Evolutionary conservation across 371 early-diverging fungal species (phyloP).

Genomic region (Apophysomyces variabilis): DNA sequence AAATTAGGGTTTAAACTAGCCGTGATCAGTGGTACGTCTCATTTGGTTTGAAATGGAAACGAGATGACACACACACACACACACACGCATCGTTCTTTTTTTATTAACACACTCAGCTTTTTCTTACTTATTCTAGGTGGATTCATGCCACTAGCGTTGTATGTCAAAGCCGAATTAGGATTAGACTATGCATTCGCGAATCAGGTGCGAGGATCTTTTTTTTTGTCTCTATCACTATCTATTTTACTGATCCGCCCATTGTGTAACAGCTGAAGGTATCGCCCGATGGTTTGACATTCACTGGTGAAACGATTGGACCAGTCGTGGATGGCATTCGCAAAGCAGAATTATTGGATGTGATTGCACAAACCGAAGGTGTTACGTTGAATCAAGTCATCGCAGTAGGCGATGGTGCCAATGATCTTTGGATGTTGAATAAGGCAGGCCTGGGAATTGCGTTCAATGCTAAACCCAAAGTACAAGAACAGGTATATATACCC

Average conservation of each 20-base stretch:
- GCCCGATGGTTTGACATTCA: conserved; percentile 78
- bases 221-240: conserved; percentile 14
- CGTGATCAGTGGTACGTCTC: conserved; percentile 80
- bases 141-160: conserved; percentile 89
- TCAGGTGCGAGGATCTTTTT: conserved; percentile 52
- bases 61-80: too few relatives aligned
- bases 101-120: background rate
- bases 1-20: conserved; percentile 92
- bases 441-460: conserved; percentile 99
- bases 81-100: background rate
- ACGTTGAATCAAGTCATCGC: conserved; percentile 91
- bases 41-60: background rate
- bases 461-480: conserved; percentile 97
- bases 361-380: conserved; percentile 92
- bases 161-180: conserved; percentile 88
- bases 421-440: conserved; percentile 95
- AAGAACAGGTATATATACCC: conserved; percentile 64
- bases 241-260: conserved; percentile 3
- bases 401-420: conserved; percentile 99
- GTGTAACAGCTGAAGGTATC: conserved; percentile 73
- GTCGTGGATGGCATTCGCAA: conserved; percentile 93
- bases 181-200: conserved; percentile 98
- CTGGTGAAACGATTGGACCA: conserved; percentile 86
- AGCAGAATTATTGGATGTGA: conserved; percentile 91
- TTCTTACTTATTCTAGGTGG: conserved; percentile 64